These are phyloP conservation scores for Xylaria sp. DNA, from an alignment of 2,329 filamentous ascomycete species.

Conservation along the genomic window DNA sequence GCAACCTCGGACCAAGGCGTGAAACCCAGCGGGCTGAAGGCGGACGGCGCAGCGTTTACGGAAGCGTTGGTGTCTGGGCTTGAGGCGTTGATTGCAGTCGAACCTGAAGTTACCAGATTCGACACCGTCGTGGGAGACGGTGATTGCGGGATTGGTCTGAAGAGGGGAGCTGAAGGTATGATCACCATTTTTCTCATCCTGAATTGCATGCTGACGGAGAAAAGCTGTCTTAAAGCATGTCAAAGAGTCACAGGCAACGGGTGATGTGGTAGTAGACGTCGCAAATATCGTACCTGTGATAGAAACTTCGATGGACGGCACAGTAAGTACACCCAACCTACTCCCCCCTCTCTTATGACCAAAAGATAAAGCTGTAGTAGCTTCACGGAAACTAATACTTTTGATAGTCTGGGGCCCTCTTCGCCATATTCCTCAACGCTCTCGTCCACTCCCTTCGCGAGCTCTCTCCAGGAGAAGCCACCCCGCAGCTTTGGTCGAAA, in stretches of 20 bases:
- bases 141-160: conserved; percentile 87
- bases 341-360: background rate
- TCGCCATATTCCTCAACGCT: conserved; percentile 89
- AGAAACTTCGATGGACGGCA: conserved; percentile 70
- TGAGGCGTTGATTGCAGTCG: conserved; percentile 70
- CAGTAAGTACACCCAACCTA: conserved; percentile 60
- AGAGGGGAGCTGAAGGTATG: conserved; percentile 82
- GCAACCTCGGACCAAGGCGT: conserved; percentile 48
- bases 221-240: conserved; percentile 65
- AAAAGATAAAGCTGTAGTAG: background rate
- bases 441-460: conserved; percentile 72
- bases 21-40: conserved; percentile 61
- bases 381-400: conserved; percentile 10
- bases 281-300: conserved; percentile 64
- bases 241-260: conserved; percentile 56
- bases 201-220: conserved; percentile 9
- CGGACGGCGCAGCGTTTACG: conserved; percentile 63
- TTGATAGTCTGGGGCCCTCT: conserved; percentile 64
- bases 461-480: conserved; percentile 55
- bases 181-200: too few relatives aligned
- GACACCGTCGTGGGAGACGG: conserved; percentile 90
- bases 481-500: conserved; percentile 62
- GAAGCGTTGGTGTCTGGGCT: conserved; percentile 67
- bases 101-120: conserved; percentile 77
- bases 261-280: conserved; percentile 65